Conservation (phyloP, 2,329 filamentous ascomycete species). For the Thermomyces lanuginosus region DNA sequence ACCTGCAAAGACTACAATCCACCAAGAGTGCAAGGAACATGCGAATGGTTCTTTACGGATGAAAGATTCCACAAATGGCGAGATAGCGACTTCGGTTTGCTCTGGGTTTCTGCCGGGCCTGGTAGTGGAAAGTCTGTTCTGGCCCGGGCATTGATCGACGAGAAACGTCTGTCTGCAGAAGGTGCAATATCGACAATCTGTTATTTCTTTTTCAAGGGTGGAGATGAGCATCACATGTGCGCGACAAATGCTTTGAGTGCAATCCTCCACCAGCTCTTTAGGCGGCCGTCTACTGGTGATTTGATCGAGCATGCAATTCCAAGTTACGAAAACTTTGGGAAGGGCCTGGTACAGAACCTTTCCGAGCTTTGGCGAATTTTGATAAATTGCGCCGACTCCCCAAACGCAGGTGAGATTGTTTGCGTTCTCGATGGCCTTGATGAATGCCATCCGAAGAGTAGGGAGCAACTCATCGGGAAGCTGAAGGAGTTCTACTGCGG, state of each 20-base stretch:
- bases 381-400: constrained; percentile 3
- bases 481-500: constrained; percentile 13
- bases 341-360: background rate
- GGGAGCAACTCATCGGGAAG: constrained; percentile 9
- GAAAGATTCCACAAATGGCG: constrained; percentile 14
- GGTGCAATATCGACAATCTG: too few relatives aligned
- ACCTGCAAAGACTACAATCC: constrained; percentile 15
- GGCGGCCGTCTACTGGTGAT: background rate
- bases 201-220: constrained; percentile 24
- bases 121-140: constrained; percentile 23
- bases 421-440: constrained; percentile 29
- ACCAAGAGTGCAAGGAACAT: constrained; percentile 15
- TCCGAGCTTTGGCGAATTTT: constrained; percentile 1
- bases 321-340: background rate
- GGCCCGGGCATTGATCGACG: constrained; percentile 14
- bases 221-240: constrained; percentile 9
- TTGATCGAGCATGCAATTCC: constrained; percentile 1
- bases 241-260: constrained; percentile 1
- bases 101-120: constrained; percentile 20
- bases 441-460: constrained; percentile 18
- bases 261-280: constrained; percentile 3
- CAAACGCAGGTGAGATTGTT: constrained; percentile 12
- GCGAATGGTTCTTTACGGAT: constrained; percentile 19
- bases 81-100: constrained; percentile 8
- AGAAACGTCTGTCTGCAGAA: constrained; percentile 10